Base-by-base conservation (phyloP, 805 yeast species). In the Wickerhamia fluorescens region DNA sequence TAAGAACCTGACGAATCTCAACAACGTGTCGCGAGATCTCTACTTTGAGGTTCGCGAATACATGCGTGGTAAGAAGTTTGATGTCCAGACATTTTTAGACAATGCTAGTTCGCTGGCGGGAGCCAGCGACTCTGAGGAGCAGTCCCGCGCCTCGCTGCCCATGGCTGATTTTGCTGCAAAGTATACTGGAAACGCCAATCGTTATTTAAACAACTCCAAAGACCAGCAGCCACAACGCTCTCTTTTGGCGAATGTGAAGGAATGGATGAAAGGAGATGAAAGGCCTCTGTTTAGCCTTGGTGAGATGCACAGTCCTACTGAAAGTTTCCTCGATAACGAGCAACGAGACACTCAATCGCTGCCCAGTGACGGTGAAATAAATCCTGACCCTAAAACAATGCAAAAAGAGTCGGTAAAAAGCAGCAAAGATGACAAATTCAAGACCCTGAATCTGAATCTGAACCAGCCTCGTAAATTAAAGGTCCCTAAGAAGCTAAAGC, bases 1-100 rank as follows among this genome's bases (percentile, higher is more conserved):
- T 51, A 78, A 75, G 50, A 79, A 85, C 45, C 83, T 76, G 45
- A 69, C 65, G 34, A 74, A 70, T 47, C 55, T 77, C 41, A 79
- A 80, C 53, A 75, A 73, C 40, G 82, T 81, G 4, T 81, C 94
- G 2, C 75, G 73, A 46, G 96, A 87, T 53, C 59, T 87, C 29
- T 87, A 87, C 53, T 77, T 82, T 38, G 95, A 88, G 52, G 80
- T 88, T 16, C 66, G 92, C 38, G 89, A 84, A 50, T 76, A 77
- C 38, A 51, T 84, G 44, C 57, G 78, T 37, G 66, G 68, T 19
- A 66, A 66, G 35, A 66, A 56, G 43, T 47, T 42, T 16, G 64
- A 51, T 29, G 45, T 49, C 7, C 42, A 44, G 12, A 42, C 49
- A 11, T 45, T 45, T 25, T 39, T 49, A 30, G 62, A 59, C 16